These are phyloP conservation scores for Cardiospermum halicacabum DNA, from an alignment of 345 rosid species.

Conservation along the genomic window DNA sequence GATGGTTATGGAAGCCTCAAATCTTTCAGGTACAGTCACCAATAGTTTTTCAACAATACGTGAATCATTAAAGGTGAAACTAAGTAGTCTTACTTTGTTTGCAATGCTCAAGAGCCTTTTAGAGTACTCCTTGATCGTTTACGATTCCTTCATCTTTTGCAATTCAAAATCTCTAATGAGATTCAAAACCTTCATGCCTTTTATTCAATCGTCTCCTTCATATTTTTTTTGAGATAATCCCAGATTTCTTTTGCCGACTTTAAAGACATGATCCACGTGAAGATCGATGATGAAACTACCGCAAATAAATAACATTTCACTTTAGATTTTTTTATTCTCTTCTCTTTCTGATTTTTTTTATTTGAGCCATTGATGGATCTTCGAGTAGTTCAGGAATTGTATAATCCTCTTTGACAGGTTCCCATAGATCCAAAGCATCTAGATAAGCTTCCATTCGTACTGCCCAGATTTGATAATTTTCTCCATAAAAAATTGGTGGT, in stretches of 20 bases:
- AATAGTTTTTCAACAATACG: neutral
- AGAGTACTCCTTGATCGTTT: conserved; percentile 5
- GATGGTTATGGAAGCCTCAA: neutral
- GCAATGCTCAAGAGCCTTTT: neutral
- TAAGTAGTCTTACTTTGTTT: conserved; percentile 1
- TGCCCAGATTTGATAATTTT: neutral
- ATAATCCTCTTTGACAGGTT: conserved; percentile 9
- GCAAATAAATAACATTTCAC: neutral
- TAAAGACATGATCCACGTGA: neutral
- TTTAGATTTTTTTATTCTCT: conserved; percentile 9
- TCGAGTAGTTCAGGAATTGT: neutral
- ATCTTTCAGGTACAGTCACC: neutral
- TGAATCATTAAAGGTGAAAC: neutral
- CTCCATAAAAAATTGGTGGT: neutral
- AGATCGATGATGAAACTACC: neutral
- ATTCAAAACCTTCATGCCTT: conserved; percentile 12
- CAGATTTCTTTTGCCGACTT: conserved; percentile 10
- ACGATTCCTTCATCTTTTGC: neutral
- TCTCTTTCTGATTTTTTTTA: conserved; percentile 15
- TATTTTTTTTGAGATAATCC: conserved; percentile 18
- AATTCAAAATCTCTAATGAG: conserved; percentile 10
- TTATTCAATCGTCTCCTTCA: neutral
- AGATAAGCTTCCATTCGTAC: conserved; percentile 2
- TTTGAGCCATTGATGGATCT: conserved; percentile 11
- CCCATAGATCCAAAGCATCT: conserved; percentile 10